Evolutionary conservation across 352 stramenopile species (phyloP), one percentile per base, ranked within the genome.

Genomic region (Globisporangium irregulare): DNA sequence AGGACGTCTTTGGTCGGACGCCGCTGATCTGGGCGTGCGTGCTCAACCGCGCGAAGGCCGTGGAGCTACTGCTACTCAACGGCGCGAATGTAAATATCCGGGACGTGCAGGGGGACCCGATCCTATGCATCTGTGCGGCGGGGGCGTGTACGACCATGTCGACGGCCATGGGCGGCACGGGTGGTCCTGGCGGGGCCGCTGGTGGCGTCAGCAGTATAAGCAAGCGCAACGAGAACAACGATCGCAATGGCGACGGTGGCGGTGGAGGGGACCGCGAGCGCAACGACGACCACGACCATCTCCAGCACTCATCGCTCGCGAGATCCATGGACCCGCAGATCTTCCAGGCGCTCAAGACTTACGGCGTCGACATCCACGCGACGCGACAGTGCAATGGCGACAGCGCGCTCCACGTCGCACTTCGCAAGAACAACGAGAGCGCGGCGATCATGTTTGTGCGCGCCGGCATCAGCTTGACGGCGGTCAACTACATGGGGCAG

Each of bases 1-100:
- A 73, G 14, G 87, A 95, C 64, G 71, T 82, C 1, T 90, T 94
- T 69, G 86, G 86, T 12, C 84, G 86, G 34, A 91, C 87, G 14
- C 69, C 87, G 4, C 66, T 95, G 12, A 75, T 81, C 0, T 95
- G 87, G 87, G 82, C 87, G 7, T 90, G 82, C 61, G 73, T 93
- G 20, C 61, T 92, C n/a, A 90, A 91, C 57, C 84, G 86, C 18
- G 77, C 78, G 12, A 81, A 78, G 46, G 77, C 82, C 0, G 85
- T 88, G 0, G 79, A 91, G 29, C 58, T 84, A 2, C 66, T 95
- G 18, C 64, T 95, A 1, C 73, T 75, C 8, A 79, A 80, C 34
- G 77, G 80, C 22, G 81, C 87, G 8, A 75, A 92, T 57, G 73
- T 81, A 0, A 89, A 92, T 36, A 66, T 90, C 12, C 72, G 79